Conservation (phyloP, 106 monocot species). For the Acorus calamus region DNA sequence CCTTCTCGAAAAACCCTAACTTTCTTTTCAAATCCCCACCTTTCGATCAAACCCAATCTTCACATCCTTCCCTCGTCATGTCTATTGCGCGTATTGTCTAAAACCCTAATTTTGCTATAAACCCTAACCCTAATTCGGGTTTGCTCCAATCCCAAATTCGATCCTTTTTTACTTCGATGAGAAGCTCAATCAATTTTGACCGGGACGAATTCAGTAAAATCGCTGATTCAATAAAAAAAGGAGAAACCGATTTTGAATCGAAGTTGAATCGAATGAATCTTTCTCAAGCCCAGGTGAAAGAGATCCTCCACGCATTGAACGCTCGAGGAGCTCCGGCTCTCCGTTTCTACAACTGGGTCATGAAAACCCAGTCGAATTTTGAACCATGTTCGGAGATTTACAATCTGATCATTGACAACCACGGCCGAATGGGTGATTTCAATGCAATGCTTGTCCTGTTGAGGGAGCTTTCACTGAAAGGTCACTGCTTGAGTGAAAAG, state of each 20-base stretch:
- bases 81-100: neutral
- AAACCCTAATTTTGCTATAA: neutral
- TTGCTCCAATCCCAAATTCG: neutral
- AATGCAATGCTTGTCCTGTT: conserved; percentile 29
- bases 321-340: conserved; percentile 21
- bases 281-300: conserved; percentile 12
- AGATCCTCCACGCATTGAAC: conserved; percentile 30
- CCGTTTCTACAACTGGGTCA: conserved; percentile 55
- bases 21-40: neutral
- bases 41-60: neutral
- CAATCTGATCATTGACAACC: conserved; percentile 58
- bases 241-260: conserved; percentile 18
- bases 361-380: conserved; percentile 16
- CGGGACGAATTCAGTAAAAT: conserved; percentile 13
- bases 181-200: neutral
- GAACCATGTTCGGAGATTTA: conserved; percentile 23
- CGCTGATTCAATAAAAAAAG: conserved; percentile 26
- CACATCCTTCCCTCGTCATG: neutral
- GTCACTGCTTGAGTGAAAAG: conserved; percentile 45
- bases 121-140: neutral
- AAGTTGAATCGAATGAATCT: conserved; percentile 19
- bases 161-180: neutral
- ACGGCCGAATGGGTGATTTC: conserved; percentile 37
- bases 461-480: conserved; percentile 19
- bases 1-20: neutral